A percentile compares a stretch with the other conserved stretches of the same genome.
Evolutionary conservation across 345 rosid genomes (phyloP).

Genomic region (Camelina laxa): DNA sequence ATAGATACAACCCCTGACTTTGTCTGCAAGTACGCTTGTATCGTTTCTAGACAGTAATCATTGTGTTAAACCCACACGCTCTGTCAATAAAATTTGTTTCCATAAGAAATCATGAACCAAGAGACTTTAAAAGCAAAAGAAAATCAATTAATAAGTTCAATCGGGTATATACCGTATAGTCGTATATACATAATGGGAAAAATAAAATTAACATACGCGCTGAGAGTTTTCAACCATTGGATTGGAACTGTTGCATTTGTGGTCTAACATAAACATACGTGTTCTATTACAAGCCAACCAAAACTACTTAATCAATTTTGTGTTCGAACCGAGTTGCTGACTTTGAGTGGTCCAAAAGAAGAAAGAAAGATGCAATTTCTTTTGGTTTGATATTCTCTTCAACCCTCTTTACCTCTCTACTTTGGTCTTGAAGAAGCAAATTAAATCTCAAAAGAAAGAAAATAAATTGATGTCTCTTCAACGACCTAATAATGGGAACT

Average conservation of each 20-base stretch:
- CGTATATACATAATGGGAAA: neutral
- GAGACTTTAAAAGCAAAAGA: conserved; percentile 12
- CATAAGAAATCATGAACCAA: conserved; percentile 24
- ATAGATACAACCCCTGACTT: conserved; percentile 23
- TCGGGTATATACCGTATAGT: neutral
- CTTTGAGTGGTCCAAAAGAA: conserved; percentile 34
- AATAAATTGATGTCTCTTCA: conserved; percentile 44
- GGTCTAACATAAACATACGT: conserved; percentile 40
- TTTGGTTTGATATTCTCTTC: conserved; percentile 32
- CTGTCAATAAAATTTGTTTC: conserved; percentile 22
- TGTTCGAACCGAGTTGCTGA: conserved; percentile 21
- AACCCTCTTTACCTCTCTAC: conserved; percentile 18
- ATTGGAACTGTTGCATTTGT: conserved; percentile 33
- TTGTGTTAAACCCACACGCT: conserved; percentile 35
- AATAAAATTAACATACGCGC: neutral
- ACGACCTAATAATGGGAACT: conserved; percentile 38
- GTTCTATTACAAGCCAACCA: conserved; percentile 42
- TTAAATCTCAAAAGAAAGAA: conserved; percentile 15
- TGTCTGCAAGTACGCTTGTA: conserved; percentile 32
- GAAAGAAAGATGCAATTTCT: conserved; percentile 6
- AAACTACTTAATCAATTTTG: neutral
- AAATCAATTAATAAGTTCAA: conserved; percentile 6
- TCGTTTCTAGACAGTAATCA: conserved; percentile 33
- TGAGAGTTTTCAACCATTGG: conserved; percentile 25
- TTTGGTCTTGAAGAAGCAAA: neutral